Conservation (phyloP, 257 asterid species). For the Nicotiana benthamiana region DNA sequence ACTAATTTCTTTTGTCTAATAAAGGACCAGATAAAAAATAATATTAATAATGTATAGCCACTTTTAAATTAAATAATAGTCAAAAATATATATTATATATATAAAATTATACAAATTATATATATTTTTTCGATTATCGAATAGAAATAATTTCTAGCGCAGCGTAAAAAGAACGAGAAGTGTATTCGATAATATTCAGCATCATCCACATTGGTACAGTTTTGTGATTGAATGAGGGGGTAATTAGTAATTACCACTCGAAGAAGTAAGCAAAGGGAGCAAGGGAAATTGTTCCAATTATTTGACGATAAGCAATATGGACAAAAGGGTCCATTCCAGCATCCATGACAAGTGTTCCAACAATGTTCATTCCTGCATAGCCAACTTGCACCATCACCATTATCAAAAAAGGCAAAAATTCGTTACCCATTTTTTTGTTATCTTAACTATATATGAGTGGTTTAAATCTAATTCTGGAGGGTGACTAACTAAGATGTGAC, state of each 20-base stretch:
- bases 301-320: constrained; percentile 77
- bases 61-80: no score
- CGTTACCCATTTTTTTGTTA: constrained; percentile 25
- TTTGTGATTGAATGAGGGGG: not conserved
- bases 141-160: no score
- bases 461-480: not conserved
- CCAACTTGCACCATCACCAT: constrained; percentile 75
- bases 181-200: no score
- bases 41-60: no score
- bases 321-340: constrained; percentile 81
- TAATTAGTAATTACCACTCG: constrained; percentile 54
- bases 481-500: not conserved
- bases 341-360: constrained; percentile 77
- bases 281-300: constrained; percentile 49
- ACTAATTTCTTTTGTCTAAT: no score
- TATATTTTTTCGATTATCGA: no score
- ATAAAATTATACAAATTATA: no score
- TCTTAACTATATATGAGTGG: not conserved
- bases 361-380: constrained; percentile 69
- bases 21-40: no score
- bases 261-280: constrained; percentile 62
- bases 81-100: no score
- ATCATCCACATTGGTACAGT: no score
- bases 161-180: no score
- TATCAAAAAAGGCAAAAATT: constrained; percentile 33